These are phyloP conservation scores for Takakia lepidozioides DNA, from an alignment of 225 moss, liverwort and hornwort genomes.

Conservation along the genomic window DNA sequence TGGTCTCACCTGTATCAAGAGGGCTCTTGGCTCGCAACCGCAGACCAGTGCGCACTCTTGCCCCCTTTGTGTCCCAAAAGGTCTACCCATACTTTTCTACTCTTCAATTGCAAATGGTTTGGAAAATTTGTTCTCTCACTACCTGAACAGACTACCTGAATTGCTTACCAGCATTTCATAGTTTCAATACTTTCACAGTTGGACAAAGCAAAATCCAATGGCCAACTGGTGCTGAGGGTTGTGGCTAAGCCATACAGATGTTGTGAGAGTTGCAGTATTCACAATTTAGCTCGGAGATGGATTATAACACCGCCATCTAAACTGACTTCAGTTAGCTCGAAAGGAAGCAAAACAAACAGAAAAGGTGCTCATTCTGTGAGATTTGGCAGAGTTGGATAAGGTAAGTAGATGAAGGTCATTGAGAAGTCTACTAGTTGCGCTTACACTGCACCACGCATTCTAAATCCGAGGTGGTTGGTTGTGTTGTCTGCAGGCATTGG, in stretches of 20 bases:
- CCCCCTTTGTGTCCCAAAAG: conserved; percentile 78
- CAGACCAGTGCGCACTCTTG: conserved; percentile 52
- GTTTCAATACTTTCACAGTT: neutral
- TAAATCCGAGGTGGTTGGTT: too few relatives aligned
- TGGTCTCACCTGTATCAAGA: conserved; percentile 87
- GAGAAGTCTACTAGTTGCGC: neutral
- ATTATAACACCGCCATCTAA: too few relatives aligned
- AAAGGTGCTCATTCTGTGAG: neutral
- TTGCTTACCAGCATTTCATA: neutral
- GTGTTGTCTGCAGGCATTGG: conserved; percentile 46
- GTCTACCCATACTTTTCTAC: conserved; percentile 5
- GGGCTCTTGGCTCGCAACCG: conserved; percentile 73
- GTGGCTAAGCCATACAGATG: too few relatives aligned
- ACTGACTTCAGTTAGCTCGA: too few relatives aligned
- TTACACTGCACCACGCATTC: too few relatives aligned
- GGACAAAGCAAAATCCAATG: neutral
- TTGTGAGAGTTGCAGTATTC: too few relatives aligned
- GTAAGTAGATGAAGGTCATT: neutral
- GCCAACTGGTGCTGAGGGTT: neutral
- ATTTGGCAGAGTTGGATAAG: neutral
- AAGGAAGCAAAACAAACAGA: too few relatives aligned
- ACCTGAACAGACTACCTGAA: neutral
- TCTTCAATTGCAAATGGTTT: neutral
- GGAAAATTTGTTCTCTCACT: neutral
- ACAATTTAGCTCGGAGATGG: too few relatives aligned